Conservation (phyloP, 441 rosid species). For the Gossypium lobatum region DNA sequence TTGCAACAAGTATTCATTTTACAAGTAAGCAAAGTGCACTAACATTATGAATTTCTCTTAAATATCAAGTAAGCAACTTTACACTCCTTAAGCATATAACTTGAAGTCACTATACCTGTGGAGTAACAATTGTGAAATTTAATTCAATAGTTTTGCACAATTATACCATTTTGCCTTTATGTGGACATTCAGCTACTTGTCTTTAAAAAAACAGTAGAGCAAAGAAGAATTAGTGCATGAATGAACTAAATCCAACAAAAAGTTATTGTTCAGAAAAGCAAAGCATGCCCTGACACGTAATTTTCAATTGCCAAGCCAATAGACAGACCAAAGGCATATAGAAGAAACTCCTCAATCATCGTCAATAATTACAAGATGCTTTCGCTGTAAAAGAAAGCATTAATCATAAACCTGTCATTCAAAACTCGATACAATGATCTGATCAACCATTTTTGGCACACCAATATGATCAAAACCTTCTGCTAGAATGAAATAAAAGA, state of each 20-base stretch:
- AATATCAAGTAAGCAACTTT: conserved; percentile 4
- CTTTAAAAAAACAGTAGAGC: background rate
- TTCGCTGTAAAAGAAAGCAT: background rate
- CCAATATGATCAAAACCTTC: background rate
- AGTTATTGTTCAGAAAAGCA: background rate
- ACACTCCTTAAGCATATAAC: background rate
- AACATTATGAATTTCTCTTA: conserved; percentile 5
- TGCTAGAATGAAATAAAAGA: background rate
- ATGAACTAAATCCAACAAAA: background rate
- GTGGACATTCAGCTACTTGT: background rate
- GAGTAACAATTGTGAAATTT: background rate
- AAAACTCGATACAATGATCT: background rate
- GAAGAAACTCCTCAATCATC: background rate
- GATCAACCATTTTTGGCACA: background rate
- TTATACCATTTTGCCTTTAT: background rate
- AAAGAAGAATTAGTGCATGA: background rate
- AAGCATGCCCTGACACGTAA: conserved; percentile 1
- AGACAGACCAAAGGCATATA: background rate
- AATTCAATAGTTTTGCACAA: background rate
- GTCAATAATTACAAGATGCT: background rate
- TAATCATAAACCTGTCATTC: background rate
- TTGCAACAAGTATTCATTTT: background rate
- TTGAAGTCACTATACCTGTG: background rate
- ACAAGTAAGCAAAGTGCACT: background rate
- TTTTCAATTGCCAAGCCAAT: background rate